Evolutionary conservation across 2,329 filamentous ascomycete species (phyloP), one percentile per base, ranked within the genome.

Genomic region (Nothomitra cinnamomea): DNA sequence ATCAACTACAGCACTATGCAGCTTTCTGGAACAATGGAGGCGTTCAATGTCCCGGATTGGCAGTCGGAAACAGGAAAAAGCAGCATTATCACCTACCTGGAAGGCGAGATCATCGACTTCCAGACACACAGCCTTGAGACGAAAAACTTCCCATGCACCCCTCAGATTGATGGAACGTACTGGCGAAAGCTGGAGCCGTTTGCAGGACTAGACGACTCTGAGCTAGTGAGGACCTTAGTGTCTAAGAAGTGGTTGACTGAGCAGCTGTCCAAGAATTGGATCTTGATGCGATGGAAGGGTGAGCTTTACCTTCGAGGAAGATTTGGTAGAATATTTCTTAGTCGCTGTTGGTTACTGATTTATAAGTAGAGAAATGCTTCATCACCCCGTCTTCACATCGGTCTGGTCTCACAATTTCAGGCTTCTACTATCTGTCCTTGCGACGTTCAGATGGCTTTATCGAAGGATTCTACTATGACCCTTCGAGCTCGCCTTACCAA

Each of bases 31-130:
- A 83, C 79, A 6, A 84, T 84, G 80, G 78, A 82, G 64, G 80
- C 80, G 3, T 82, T 80, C 66, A 80, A 83, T 59, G 79, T 82
- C 12, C 79, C 79, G 1, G 69, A 74, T 56, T 72, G 72, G 54
- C 69, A 71, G 7, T 65, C 57, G 19, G 53, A 55, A 25, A 51
- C 57, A 57, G 48, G 54, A 66, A 51, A 65, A 66, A 51, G 68
- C 69, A 71, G 72, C 55, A 83, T 83, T 54, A 77, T 77, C 15
- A 83, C 79, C 1, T 83, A 79, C 61, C 71, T 83, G 45, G 80
- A 83, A 68, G 80, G 80, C 53, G 80, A 84, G 61, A 82, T 84
- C 56, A 76, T 84, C 56, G 80, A 84, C 62, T 78, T 75, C 59
- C 63, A 62, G 43, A 68, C 64, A 3, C 67, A 74, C 61, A 71